A percentile compares a stretch with the other conserved stretches of the same genome.
These are phyloP conservation scores for Podospora anserina DNA, from an alignment of 495 filamentous ascomycete species.

Conservation along the genomic window DNA sequence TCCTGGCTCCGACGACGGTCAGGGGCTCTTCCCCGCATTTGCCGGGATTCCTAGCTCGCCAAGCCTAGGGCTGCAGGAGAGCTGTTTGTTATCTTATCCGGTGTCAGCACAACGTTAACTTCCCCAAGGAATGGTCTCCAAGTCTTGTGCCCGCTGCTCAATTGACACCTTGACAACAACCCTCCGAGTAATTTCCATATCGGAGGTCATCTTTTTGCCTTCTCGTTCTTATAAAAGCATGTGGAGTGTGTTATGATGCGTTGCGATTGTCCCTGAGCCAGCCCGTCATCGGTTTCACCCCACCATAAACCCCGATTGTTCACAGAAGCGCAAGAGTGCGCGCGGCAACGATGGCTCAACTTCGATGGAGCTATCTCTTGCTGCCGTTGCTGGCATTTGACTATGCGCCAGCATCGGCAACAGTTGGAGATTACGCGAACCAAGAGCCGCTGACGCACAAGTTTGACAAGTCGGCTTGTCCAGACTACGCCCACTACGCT, in stretches of 20 bases:
- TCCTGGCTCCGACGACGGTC: not conserved
- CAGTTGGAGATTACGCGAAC: conserved; percentile 12
- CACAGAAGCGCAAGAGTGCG: not conserved
- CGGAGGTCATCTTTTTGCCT: not conserved
- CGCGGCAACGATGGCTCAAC: conserved; percentile 15
- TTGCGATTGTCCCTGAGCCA: not conserved
- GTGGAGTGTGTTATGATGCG: not conserved
- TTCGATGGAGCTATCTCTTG: conserved; percentile 16
- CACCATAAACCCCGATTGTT: not conserved
- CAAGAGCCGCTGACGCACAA: conserved; percentile 27
- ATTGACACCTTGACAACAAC: not conserved
- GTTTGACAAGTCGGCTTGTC: conserved; percentile 40
- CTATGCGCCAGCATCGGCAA: conserved; percentile 15
- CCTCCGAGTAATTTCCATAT: not conserved
- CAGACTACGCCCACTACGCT: conserved; percentile 53
- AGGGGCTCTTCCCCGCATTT: not conserved
- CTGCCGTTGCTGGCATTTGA: conserved; percentile 20
- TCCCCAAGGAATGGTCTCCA: conserved; percentile 4
- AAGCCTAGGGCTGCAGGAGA: not conserved
- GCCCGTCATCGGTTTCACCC: not conserved
- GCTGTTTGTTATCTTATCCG: not conserved
- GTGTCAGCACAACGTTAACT: conserved; percentile 1
- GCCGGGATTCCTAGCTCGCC: not conserved
- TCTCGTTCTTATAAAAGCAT: not conserved
- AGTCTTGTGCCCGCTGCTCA: not conserved